Conservation (phyloP, 2,329 filamentous ascomycete species). For the Xylariaceae sp. region DNA sequence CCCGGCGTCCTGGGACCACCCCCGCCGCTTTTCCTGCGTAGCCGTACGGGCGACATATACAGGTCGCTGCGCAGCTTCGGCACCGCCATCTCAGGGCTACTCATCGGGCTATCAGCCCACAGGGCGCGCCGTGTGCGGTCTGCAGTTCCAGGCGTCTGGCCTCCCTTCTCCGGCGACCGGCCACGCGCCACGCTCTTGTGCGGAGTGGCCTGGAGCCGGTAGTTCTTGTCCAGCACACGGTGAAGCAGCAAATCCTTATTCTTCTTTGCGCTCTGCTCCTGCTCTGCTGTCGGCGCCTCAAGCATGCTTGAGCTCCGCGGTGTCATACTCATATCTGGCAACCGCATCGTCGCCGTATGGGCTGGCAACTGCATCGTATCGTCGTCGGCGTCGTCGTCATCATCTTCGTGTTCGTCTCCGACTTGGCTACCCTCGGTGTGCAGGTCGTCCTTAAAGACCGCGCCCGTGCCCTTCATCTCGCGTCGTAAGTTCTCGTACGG, state of each 20-base stretch:
- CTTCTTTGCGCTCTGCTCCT: slow-evolving; percentile 28
- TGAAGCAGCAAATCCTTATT: slow-evolving; percentile 76
- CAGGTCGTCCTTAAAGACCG: slow-evolving; percentile 30
- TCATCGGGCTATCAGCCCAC: slow-evolving; percentile 59
- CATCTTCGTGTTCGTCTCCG: slow-evolving; percentile 32
- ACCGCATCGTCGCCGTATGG: slow-evolving; percentile 47
- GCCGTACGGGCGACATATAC: slow-evolving; percentile 69
- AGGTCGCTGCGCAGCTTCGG: slow-evolving; percentile 82
- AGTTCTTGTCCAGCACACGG: slow-evolving; percentile 91
- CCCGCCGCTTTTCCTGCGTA: slow-evolving; percentile 40
- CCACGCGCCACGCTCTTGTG: slow-evolving; percentile 45
- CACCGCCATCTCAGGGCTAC: slow-evolving; percentile 72
- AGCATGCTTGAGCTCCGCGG: slow-evolving; percentile 54
- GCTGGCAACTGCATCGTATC: slow-evolving; percentile 43
- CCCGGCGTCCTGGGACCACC: slow-evolving; percentile 67
- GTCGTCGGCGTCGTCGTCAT: slow-evolving; percentile 34
- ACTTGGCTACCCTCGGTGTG: slow-evolving; percentile 23
- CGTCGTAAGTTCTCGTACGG: slow-evolving; percentile 72
- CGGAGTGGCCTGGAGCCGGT: slow-evolving; percentile 88
- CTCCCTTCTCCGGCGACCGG: slow-evolving; percentile 26
- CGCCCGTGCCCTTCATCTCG: slow-evolving; percentile 51
- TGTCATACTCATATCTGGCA: slow-evolving; percentile 62
- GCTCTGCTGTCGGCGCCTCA: slow-evolving; percentile 28
- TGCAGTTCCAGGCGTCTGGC: slow-evolving; percentile 2
- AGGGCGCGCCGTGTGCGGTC: slow-evolving; percentile 30